Evolutionary conservation across 495 filamentous ascomycete genomes (phyloP), one percentile per base, ranked within the genome.

Genomic region (Antarctomyces pellizariae): DNA sequence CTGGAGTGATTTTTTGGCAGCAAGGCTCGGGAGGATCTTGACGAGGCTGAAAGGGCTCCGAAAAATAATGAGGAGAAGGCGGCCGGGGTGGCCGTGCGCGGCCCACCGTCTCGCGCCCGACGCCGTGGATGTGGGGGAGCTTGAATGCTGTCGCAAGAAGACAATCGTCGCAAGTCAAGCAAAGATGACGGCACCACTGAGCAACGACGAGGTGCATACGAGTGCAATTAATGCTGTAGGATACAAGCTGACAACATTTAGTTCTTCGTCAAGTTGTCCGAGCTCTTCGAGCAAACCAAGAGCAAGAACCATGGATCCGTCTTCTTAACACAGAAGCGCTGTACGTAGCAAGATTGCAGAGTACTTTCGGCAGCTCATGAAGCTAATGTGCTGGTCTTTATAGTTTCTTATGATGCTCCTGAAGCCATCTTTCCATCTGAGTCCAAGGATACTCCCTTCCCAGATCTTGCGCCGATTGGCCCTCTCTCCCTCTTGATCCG

Each of bases 251-350:
- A 41, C 25, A 22, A 11, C 29, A 24, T 26, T 18, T 43, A 95
- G 80, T 97, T 97, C 67, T 89, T 97, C 60, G 43, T 59, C 31
- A 62, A 66, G 34, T 74, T 97, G 30, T 48, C 67, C 25, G 47
- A 57, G 35, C 72, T 97, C 36, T 75, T 95, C 47, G 58, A 65
- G 30, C 49, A 55, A 22, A 62, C 64, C 25, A 74, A 72, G 26
- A 49, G 63, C 35, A 67, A 71, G 38, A 52, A 67, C 37, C 70
- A 76, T 38, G 78, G 78, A 42, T 72, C 75, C 15, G 56, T 97
- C 37, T 72, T 57, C 52, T 61, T 97, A 31, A 75, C 73, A 4
- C 86, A 97, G 44, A 95, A 93, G 45, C 65, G 74, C 42, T 37
- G 70, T 73, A 57, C 19, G 54, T 30, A 10, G 16, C 5, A 2